A percentile compares a stretch with the other conserved stretches of the same genome.
phyloP scores from a whole-genome alignment of 2,329 filamentous ascomycete genomes.

The Ophiocordyceps camponoti-floridani region DNA sequence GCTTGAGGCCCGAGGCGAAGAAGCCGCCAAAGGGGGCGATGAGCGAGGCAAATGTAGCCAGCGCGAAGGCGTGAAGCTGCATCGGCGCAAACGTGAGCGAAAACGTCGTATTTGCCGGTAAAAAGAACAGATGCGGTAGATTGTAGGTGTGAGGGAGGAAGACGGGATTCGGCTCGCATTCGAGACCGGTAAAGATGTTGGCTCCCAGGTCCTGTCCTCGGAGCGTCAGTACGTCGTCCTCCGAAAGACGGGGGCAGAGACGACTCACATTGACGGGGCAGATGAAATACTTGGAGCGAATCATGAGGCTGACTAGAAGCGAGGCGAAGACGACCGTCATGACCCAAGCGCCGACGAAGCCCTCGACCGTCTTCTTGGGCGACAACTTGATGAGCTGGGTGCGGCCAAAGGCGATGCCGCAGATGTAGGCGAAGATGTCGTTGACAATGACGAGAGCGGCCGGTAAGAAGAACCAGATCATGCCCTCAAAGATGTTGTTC shows the following conservation, averaged over 20 bases:
- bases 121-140: slow-evolving; percentile 54
- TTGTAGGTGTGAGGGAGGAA: slow-evolving; percentile 65
- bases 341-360: slow-evolving; percentile 90
- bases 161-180: slow-evolving; percentile 81
- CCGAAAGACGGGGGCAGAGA: too few relatives aligned
- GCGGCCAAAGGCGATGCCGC: slow-evolving; percentile 88
- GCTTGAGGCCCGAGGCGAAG: slow-evolving; percentile 93
- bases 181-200: slow-evolving; percentile 76
- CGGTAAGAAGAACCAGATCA: slow-evolving; percentile 99
- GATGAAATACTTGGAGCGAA: slow-evolving; percentile 91
- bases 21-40: slow-evolving; percentile 97
- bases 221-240: background rate
- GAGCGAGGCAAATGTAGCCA: slow-evolving; percentile 86
- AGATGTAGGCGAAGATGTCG: slow-evolving; percentile 96
- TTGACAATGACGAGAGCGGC: slow-evolving; percentile 93
- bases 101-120: slow-evolving; percentile 36
- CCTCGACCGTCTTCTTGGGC: slow-evolving; percentile 97
- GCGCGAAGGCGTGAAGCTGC: slow-evolving; percentile 79
- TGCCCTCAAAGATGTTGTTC: slow-evolving; percentile 98
- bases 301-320: slow-evolving; percentile 64
- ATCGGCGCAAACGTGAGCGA: slow-evolving; percentile 70
- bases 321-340: slow-evolving; percentile 82
- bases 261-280: slow-evolving; percentile 70
- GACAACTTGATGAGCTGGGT: slow-evolving; percentile 96
- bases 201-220: slow-evolving; percentile 57